Percentiles rank a stretch among this genome's conserved stretches.
Conservation (phyloP, 2,329 filamentous ascomycete species). For the Ophiocordyceps camponoti-saundersi region DNA sequence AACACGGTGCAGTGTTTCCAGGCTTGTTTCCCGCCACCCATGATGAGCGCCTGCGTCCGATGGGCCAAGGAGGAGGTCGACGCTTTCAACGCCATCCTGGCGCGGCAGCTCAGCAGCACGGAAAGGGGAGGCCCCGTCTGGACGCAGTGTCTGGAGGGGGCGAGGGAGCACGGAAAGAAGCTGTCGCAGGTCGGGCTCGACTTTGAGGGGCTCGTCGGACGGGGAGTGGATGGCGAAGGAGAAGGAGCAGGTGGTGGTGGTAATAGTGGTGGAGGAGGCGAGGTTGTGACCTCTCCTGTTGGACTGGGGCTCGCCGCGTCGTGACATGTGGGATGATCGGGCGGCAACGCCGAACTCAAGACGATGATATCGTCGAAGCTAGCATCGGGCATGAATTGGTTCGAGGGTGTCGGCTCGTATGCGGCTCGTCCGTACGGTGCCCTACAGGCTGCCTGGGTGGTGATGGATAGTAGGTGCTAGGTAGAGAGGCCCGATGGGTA, state of each 20-base stretch:
- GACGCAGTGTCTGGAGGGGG: constrained; percentile 67
- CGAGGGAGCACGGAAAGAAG: constrained; percentile 64
- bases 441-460: too few species aligned
- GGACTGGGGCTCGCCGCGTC: constrained; percentile 13
- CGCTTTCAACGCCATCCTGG: constrained; percentile 70
- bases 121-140: constrained; percentile 61
- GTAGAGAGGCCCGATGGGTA: too few species aligned
- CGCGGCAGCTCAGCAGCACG: constrained; percentile 73
- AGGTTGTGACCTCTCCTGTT: constrained; percentile 2
- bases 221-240: constrained; percentile 22
- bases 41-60: constrained; percentile 90
- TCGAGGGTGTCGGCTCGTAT: too few species aligned
- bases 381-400: neutral
- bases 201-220: constrained; percentile 67
- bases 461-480: too few species aligned
- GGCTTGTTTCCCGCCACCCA: constrained; percentile 64
- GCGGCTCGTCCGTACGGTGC: too few species aligned
- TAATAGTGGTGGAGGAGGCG: constrained; percentile 7
- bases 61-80: constrained; percentile 97
- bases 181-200: constrained; percentile 77
- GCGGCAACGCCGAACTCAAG: neutral
- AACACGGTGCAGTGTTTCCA: constrained; percentile 89
- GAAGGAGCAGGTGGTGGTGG: too few species aligned
- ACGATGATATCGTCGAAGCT: too few species aligned
- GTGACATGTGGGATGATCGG: neutral